phyloP scores from a whole-genome alignment of 1,284 basidiomycete genomes.

The Cutaneotrichosporon arboriforme region DNA sequence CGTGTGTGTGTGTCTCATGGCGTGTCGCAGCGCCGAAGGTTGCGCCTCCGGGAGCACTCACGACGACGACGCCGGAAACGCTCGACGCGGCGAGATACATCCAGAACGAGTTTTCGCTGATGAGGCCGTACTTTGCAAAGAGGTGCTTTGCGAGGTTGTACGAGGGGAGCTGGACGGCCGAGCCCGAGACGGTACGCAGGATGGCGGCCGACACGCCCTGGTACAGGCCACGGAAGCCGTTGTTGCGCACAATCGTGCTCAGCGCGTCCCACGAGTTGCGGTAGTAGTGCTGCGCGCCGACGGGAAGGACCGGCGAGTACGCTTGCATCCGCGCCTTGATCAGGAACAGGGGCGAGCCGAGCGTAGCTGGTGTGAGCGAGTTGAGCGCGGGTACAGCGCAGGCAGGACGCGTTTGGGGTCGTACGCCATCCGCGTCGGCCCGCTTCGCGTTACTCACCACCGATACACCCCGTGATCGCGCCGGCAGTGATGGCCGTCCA shows the following conservation, averaged over 20 bases:
- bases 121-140: constrained; percentile 60
- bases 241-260: constrained; percentile 67
- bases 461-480: constrained; percentile 80
- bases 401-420: not conserved
- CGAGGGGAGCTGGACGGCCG: constrained; percentile 78
- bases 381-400: not conserved
- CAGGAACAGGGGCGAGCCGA: constrained; percentile 92
- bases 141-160: constrained; percentile 88
- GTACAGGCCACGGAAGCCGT: constrained; percentile 72
- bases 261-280: constrained; percentile 76
- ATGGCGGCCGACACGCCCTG: constrained; percentile 92
- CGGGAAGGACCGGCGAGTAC: constrained; percentile 86
- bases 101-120: constrained; percentile 69
- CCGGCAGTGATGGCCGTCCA: constrained; percentile 76
- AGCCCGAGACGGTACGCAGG: constrained; percentile 80
- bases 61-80: constrained; percentile 86
- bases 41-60: constrained; percentile 48
- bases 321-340: constrained; percentile 98
- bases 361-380: constrained; percentile 56
- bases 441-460: constrained; percentile 58
- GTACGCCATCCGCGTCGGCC: no score
- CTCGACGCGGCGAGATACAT: constrained; percentile 84
- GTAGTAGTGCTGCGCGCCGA: constrained; percentile 90
- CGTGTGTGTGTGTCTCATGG: no score
- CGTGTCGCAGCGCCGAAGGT: not conserved